Evolutionary conservation across 1,139 yeast species (phyloP).

Genomic region (Magnusiomyces paraingens): DNA sequence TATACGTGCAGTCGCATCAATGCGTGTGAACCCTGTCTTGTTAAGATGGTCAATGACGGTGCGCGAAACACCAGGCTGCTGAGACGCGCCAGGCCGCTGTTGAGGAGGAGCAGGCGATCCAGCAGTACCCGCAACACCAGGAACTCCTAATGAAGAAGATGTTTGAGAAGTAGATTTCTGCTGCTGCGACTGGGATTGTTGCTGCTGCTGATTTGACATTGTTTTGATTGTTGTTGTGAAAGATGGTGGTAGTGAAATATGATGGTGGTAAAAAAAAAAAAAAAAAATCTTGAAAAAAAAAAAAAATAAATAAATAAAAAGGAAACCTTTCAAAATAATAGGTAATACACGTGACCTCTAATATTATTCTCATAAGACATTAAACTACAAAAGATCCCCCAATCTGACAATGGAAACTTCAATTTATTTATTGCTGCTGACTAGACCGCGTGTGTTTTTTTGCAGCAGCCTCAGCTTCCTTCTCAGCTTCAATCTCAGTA

Average conservation of each 20-base stretch:
- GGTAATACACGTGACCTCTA: too few relatives aligned
- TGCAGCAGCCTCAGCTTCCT: conserved; percentile 79
- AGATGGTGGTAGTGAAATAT: conserved; percentile 3
- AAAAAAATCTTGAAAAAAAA: not conserved
- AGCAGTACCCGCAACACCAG: too few relatives aligned
- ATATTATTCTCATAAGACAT: too few relatives aligned
- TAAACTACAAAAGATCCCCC: too few relatives aligned
- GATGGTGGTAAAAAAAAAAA: conserved; percentile 1
- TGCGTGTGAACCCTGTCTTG: conserved; percentile 88
- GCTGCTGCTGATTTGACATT: conserved; percentile 1
- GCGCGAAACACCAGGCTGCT: conserved; percentile 40
- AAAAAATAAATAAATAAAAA: too few relatives aligned
- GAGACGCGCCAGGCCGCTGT: conserved; percentile 57
- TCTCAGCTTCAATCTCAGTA: conserved; percentile 81
- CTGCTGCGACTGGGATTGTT: conserved; percentile 7
- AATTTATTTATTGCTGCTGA: not conserved
- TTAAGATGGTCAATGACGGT: conserved; percentile 87
- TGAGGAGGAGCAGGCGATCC: too few relatives aligned
- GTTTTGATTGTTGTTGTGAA: conserved; percentile 19
- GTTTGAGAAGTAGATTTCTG: conserved; percentile 7
- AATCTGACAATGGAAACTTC: too few relatives aligned
- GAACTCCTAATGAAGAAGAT: too few relatives aligned
- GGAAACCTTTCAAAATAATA: too few relatives aligned
- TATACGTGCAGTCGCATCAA: conserved; percentile 88
- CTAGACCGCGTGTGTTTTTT: conserved; percentile 47